These are phyloP conservation scores for Plantago lanceolata DNA, from an alignment of 305 asterid genomes.

Conservation along the genomic window DNA sequence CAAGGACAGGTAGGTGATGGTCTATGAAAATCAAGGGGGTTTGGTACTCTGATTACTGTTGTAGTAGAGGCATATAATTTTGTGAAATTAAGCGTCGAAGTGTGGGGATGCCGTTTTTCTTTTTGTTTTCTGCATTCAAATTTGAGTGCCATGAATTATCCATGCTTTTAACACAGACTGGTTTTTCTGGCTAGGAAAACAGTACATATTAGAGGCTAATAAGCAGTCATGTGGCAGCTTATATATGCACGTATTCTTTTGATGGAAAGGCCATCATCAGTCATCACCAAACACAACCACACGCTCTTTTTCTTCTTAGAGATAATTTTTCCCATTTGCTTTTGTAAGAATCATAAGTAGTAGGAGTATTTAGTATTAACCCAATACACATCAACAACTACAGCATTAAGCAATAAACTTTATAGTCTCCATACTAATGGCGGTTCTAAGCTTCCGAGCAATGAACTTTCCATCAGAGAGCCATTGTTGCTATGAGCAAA, in stretches of 20 bases:
- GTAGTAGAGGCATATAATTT: no score
- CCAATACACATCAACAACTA: neutral
- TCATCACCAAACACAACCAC: slow-evolving; percentile 17
- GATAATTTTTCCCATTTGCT: neutral
- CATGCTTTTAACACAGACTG: no score
- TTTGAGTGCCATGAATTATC: no score
- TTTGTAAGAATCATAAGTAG: neutral
- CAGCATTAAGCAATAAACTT: neutral
- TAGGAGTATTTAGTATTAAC: neutral
- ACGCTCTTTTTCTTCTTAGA: neutral
- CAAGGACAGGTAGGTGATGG: no score
- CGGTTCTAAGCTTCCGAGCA: slow-evolving; percentile 42
- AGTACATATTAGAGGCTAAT: slow-evolving; percentile 11
- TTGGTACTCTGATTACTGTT: no score
- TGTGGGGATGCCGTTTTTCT: no score
- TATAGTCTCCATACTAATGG: slow-evolving; percentile 29
- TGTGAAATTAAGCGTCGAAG: no score
- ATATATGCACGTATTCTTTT: neutral
- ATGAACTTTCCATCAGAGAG: slow-evolving; percentile 28
- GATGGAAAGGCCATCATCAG: neutral
- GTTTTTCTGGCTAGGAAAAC: neutral
- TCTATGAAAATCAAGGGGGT: no score
- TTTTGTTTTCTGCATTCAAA: no score
- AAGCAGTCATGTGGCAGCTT: slow-evolving; percentile 8
- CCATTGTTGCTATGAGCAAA: slow-evolving; percentile 20